Conservation (phyloP, 306 rosid species). For the Rosa multiflora region DNA sequence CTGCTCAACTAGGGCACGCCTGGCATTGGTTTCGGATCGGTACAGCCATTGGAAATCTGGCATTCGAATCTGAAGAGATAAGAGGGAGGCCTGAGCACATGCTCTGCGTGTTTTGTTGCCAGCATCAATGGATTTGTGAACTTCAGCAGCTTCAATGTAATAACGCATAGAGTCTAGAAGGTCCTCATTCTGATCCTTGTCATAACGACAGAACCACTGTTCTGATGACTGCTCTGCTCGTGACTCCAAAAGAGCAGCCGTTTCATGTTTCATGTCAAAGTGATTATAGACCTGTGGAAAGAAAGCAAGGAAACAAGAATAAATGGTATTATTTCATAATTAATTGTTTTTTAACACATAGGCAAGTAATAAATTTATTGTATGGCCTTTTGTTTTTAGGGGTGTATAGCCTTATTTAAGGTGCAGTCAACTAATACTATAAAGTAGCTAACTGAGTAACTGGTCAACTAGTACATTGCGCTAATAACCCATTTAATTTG, state of each 20-base stretch:
- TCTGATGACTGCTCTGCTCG: constrained; percentile 78
- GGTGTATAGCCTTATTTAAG: background rate
- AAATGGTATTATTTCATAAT: background rate
- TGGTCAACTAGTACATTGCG: background rate
- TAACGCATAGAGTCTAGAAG: constrained; percentile 85
- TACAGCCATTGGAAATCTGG: constrained; percentile 90
- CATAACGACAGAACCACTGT: constrained; percentile 71
- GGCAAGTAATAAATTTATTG: background rate
- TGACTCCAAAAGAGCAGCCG: constrained; percentile 87
- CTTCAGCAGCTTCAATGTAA: constrained; percentile 97
- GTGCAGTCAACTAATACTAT: background rate
- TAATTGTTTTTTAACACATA: background rate
- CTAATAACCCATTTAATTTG: background rate
- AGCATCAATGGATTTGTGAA: constrained; percentile 91
- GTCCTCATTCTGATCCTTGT: constrained; percentile 90
- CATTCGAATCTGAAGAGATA: constrained; percentile 95
- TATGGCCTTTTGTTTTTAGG: background rate
- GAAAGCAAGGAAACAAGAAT: constrained; percentile 5
- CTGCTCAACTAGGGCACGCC: constrained; percentile 89
- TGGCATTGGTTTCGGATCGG: constrained; percentile 80
- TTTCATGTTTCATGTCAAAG: constrained; percentile 97
- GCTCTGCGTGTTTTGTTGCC: constrained; percentile 88
- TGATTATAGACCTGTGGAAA: constrained; percentile 80
- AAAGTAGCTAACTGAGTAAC: background rate
- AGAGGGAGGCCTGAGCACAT: constrained; percentile 93